Evolutionary conservation across 2,329 filamentous ascomycete species (phyloP).

Genomic region (Balansia obtecta): DNA sequence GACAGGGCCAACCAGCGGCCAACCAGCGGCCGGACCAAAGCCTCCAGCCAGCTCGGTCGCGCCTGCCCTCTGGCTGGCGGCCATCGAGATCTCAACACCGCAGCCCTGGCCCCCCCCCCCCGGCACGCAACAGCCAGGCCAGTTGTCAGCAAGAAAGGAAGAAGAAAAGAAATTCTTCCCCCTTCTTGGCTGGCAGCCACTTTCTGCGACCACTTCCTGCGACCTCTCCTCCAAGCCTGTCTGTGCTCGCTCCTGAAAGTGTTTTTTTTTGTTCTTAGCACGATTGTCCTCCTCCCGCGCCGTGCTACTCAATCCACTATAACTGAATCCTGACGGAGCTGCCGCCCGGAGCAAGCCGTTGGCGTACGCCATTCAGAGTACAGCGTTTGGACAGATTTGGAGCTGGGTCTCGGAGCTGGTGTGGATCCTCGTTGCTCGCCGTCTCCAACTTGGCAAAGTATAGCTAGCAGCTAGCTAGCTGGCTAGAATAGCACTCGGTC

Average conservation of each 20-base stretch:
- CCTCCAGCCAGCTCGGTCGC: background rate
- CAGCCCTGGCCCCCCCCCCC: background rate
- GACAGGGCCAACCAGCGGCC: too few species aligned
- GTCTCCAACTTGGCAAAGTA: background rate
- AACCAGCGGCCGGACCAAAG: background rate
- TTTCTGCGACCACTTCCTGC: background rate
- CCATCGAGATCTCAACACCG: constrained; percentile 2
- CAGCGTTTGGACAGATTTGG: background rate
- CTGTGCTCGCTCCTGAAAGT: background rate
- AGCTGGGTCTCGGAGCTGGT: constrained; percentile 1
- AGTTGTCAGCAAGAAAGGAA: background rate
- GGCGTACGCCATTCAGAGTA: too few species aligned
- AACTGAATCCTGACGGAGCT: too few species aligned
- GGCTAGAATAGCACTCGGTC: background rate
- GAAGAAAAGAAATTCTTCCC: background rate
- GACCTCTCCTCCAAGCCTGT: background rate
- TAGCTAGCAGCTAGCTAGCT: too few species aligned
- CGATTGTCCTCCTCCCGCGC: background rate
- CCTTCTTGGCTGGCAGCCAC: background rate
- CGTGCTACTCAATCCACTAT: background rate
- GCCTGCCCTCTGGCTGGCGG: background rate
- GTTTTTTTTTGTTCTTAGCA: too few species aligned
- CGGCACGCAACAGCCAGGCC: background rate
- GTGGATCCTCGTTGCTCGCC: constrained; percentile 2
- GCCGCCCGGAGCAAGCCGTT: too few species aligned